Evolutionary conservation across 441 rosid genomes (phyloP).

Genomic region (Gossypium laxum): DNA sequence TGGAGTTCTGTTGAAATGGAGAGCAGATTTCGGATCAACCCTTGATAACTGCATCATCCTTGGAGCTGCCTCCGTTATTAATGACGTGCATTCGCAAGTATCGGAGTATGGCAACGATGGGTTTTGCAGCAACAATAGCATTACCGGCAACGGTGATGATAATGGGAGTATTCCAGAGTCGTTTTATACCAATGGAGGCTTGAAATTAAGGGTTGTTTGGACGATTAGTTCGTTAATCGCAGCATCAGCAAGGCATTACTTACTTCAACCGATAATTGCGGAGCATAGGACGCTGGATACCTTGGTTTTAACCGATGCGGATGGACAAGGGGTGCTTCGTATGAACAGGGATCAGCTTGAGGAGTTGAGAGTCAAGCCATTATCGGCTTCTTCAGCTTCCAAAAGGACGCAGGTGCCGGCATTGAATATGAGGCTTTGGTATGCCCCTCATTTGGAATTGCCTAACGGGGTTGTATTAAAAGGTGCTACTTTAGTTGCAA

Average conservation of each 20-base stretch:
- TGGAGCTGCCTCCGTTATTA: slow-evolving; percentile 56
- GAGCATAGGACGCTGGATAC: slow-evolving; percentile 80
- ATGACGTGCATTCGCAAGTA: slow-evolving; percentile 18
- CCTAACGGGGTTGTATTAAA: slow-evolving; percentile 60
- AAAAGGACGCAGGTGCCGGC: slow-evolving; percentile 93
- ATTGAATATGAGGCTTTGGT: slow-evolving; percentile 82
- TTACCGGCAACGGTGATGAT: slow-evolving; percentile 26
- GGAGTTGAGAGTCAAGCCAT: slow-evolving; percentile 77
- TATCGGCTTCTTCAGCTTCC: slow-evolving; percentile 70
- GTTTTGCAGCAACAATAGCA: neutral
- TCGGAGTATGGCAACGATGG: slow-evolving; percentile 18
- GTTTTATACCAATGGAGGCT: slow-evolving; percentile 80
- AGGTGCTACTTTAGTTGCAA: slow-evolving; percentile 92
- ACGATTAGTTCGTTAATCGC: slow-evolving; percentile 84
- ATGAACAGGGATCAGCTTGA: slow-evolving; percentile 84
- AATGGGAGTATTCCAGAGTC: slow-evolving; percentile 84
- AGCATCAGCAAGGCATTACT: slow-evolving; percentile 80
- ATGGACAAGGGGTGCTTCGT: slow-evolving; percentile 76
- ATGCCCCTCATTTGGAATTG: slow-evolving; percentile 69
- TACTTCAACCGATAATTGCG: slow-evolving; percentile 72
- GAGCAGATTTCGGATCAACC: slow-evolving; percentile 85
- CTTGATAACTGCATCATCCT: slow-evolving; percentile 77
- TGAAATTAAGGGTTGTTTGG: slow-evolving; percentile 88
- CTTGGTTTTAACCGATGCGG: slow-evolving; percentile 67
- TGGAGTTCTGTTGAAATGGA: slow-evolving; percentile 67